A percentile compares a stretch with the other conserved stretches of the same genome.
phyloP scores from a whole-genome alignment of 768 basidiomycete species.

The Pulveroboletus ravenelii region DNA sequence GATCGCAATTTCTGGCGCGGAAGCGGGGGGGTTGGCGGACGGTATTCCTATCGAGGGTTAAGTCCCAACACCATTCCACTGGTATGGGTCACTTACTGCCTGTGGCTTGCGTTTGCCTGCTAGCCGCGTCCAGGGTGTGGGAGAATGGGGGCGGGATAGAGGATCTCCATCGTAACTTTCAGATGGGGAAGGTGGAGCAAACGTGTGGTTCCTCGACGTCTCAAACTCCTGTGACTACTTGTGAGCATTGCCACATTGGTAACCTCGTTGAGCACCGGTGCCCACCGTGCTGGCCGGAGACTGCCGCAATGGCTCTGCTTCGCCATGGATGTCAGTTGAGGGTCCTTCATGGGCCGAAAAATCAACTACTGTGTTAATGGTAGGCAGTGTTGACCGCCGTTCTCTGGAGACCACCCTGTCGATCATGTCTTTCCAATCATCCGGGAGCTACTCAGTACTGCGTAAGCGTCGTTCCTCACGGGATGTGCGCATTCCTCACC shows the following conservation, averaged over 20 bases:
- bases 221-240: constrained; percentile 30
- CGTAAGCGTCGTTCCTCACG: constrained; percentile 4
- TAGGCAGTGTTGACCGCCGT: constrained; percentile 27
- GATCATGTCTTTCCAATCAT: constrained; percentile 35
- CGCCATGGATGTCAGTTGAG: constrained; percentile 22
- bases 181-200: constrained; percentile 32
- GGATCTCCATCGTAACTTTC: constrained; percentile 33
- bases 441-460: constrained; percentile 23
- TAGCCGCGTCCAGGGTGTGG: constrained; percentile 31
- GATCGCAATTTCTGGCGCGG: constrained; percentile 35
- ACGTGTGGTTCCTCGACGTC: constrained; percentile 27
- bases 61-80: constrained; percentile 1
- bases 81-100: constrained; percentile 17
- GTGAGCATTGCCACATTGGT: constrained; percentile 23
- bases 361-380: constrained; percentile 32
- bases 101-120: constrained; percentile 25
- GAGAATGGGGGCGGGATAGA: constrained; percentile 32
- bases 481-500: constrained; percentile 18
- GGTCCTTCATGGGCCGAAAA: constrained; percentile 23
- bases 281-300: constrained; percentile 33
- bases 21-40: constrained; percentile 57
- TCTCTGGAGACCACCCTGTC: constrained; percentile 31
- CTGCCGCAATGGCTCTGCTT: constrained; percentile 28
- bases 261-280: constrained; percentile 25
- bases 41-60: constrained; percentile 38